Conservation (phyloP, 176 grass and related monocot genomes). For the Coix lacrymajobi region DNA sequence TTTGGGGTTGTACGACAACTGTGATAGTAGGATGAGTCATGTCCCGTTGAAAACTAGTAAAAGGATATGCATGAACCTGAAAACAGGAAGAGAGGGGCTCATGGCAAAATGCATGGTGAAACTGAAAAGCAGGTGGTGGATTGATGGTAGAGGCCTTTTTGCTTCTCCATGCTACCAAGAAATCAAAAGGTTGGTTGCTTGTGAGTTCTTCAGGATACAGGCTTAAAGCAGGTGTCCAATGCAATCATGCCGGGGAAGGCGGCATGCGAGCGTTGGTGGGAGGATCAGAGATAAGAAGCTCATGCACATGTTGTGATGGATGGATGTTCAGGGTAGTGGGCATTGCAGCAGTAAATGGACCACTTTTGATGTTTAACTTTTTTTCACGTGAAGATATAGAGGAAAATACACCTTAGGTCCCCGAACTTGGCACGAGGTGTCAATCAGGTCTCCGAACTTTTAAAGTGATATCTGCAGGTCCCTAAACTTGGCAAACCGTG, state of each 20-base stretch:
- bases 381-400: constrained; percentile 12
- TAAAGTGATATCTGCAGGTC: no score
- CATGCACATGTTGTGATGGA: constrained; percentile 39
- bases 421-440: no score
- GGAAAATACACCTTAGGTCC: no score
- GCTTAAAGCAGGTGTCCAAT: not conserved
- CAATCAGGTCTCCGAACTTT: no score
- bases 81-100: not conserved
- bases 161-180: not conserved
- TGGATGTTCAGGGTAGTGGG: constrained; percentile 31
- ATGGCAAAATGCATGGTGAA: constrained; percentile 16
- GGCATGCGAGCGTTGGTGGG: constrained; percentile 36
- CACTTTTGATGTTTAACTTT: constrained; percentile 8
- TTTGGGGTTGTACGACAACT: not conserved
- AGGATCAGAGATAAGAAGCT: constrained; percentile 24
- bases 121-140: not conserved
- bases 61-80: not conserved
- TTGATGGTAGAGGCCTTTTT: not conserved
- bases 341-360: constrained; percentile 15
- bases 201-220: constrained; percentile 14
- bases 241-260: constrained; percentile 26
- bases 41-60: not conserved
- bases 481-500: no score
- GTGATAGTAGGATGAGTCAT: not conserved
- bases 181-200: constrained; percentile 20